phyloP scores from a whole-genome alignment of 768 basidiomycete species.

The Lentinus brumalis region DNA sequence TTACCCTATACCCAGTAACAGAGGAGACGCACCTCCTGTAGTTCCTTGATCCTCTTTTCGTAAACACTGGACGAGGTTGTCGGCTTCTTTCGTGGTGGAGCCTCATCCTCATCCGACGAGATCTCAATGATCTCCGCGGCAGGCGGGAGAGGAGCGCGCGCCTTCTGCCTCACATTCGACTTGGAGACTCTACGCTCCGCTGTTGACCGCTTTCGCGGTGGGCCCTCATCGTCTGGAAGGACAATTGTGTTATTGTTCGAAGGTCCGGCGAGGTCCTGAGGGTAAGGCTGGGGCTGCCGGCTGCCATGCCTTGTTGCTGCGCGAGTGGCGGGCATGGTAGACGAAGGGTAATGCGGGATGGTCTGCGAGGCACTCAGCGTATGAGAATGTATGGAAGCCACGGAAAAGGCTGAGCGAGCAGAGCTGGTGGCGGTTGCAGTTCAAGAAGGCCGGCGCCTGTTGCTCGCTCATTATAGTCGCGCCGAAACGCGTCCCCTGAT shows the following conservation, averaged over 20 bases:
- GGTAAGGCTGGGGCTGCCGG: slow-evolving; percentile 11
- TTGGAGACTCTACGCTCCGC: slow-evolving; percentile 2
- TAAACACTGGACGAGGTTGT: not conserved
- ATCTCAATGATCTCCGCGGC: slow-evolving; percentile 25
- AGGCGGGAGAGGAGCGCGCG: slow-evolving; percentile 9
- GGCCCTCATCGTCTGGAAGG: slow-evolving; percentile 24
- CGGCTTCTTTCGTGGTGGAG: slow-evolving; percentile 2
- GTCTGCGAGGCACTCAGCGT: not conserved
- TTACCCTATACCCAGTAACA: not conserved
- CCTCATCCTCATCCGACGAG: slow-evolving; percentile 27
- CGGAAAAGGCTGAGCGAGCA: not conserved
- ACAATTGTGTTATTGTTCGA: slow-evolving; percentile 13
- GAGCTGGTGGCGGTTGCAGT: slow-evolving; percentile 11
- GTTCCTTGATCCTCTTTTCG: slow-evolving; percentile 17
- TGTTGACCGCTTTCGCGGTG: slow-evolving; percentile 4
- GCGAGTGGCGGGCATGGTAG: slow-evolving; percentile 23
- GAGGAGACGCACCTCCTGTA: slow-evolving; percentile 14
- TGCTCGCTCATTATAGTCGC: slow-evolving; percentile 5
- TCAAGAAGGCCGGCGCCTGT: slow-evolving; percentile 6
- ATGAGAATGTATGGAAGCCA: not conserved
- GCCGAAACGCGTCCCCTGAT: slow-evolving; percentile 11
- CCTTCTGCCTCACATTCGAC: slow-evolving; percentile 18
- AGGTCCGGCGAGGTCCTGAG: slow-evolving; percentile 3
- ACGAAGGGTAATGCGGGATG: not conserved
- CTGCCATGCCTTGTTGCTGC: slow-evolving; percentile 13